These are phyloP conservation scores for Plasmodium ovale DNA, from an alignment of 169 alveolate species.

Conservation along the genomic window DNA sequence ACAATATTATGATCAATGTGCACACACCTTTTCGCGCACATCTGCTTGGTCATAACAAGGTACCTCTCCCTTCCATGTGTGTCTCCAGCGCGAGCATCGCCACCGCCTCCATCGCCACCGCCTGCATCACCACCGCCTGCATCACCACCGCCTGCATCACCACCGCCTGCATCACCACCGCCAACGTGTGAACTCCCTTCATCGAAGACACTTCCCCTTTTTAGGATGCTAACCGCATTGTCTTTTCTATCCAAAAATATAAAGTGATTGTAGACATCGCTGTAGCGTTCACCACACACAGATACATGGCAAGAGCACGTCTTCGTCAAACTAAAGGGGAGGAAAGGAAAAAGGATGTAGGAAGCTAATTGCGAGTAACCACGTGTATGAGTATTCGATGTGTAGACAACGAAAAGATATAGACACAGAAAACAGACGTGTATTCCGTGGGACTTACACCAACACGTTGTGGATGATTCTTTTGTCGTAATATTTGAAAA, in stretches of 20 bases:
- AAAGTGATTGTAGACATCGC: slow-evolving; percentile 42
- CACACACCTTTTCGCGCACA: slow-evolving; percentile 21
- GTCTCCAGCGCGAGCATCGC: background rate
- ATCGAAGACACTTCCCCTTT: background rate
- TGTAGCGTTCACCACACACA: background rate
- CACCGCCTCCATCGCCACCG: background rate
- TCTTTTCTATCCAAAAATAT: slow-evolving; percentile 28
- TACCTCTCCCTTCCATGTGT: slow-evolving; percentile 1
- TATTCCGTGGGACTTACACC: slow-evolving; percentile 2
- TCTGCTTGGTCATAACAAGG: slow-evolving; percentile 43
- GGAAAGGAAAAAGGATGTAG: background rate
- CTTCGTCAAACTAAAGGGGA: slow-evolving; percentile 24
- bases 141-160: background rate
- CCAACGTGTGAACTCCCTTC: background rate
- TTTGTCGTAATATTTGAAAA: slow-evolving; percentile 69
- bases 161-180: background rate
- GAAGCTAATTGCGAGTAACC: background rate
- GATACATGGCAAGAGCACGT: slow-evolving; percentile 59
- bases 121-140: background rate
- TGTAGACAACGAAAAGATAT: no score
- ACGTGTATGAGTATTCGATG: no score
- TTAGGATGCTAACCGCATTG: slow-evolving; percentile 18
- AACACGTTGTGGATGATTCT: slow-evolving; percentile 41
- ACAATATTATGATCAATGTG: slow-evolving; percentile 52
- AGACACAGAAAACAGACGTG: no score